These are phyloP conservation scores for Brassica balearica DNA, from an alignment of 441 rosid species.

Conservation along the genomic window DNA sequence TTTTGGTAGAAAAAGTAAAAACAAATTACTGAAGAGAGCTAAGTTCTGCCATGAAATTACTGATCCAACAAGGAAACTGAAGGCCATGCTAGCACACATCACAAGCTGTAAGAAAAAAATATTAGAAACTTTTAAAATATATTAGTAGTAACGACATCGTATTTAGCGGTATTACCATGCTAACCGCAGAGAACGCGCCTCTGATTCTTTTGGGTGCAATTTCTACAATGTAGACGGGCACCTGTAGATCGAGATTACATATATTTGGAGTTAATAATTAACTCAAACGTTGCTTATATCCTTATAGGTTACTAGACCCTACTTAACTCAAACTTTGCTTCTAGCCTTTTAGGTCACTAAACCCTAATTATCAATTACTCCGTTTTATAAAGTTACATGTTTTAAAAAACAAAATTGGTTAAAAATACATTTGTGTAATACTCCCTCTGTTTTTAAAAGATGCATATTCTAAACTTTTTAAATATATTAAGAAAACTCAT, in stretches of 20 bases:
- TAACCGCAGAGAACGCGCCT: slow-evolving; percentile 59
- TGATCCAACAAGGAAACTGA: slow-evolving; percentile 57
- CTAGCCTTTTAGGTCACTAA: no score
- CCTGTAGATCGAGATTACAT: slow-evolving; percentile 35
- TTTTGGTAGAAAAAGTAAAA: not conserved
- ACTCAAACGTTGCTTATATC: slow-evolving; percentile 14
- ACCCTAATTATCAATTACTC: no score
- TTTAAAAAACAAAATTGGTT: no score
- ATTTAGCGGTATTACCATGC: slow-evolving; percentile 36
- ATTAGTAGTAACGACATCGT: not conserved
- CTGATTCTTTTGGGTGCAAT: slow-evolving; percentile 65
- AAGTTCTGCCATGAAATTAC: slow-evolving; percentile 60
- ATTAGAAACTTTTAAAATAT: not conserved
- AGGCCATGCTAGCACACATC: slow-evolving; percentile 48
- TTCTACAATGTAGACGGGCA: slow-evolving; percentile 74
- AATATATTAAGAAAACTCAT: no score
- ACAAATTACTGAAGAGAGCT: slow-evolving; percentile 57
- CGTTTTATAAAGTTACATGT: no score
- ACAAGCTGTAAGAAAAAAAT: slow-evolving; percentile 47
- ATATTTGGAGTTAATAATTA: not conserved
- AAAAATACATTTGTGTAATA: no score
- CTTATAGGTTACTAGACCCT: slow-evolving; percentile 3
- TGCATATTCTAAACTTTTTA: no score
- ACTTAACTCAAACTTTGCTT: not conserved
- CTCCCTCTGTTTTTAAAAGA: no score